Conservation (phyloP, 805 yeast genomes). For the Candida insectalens region DNA sequence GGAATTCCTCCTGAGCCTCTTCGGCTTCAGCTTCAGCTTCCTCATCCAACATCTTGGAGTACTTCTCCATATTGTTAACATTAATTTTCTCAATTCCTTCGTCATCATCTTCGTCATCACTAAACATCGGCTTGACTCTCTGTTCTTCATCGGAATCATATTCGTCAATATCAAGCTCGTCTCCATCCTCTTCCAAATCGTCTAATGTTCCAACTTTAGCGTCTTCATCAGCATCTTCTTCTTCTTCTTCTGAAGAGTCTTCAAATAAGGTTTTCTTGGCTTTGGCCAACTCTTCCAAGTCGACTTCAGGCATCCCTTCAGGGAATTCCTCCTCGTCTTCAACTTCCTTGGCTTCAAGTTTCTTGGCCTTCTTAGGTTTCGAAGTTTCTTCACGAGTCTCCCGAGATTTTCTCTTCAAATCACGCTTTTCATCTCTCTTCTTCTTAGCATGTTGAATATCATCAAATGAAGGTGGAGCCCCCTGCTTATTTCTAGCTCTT, state of each 20-base stretch:
- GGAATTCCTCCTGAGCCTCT: conserved; percentile 52
- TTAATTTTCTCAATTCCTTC: conserved; percentile 63
- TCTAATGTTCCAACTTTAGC: conserved; percentile 23
- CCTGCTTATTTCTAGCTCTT: conserved; percentile 87
- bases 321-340: conserved; percentile 31
- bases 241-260: conserved; percentile 59
- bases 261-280: conserved; percentile 73
- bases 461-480: conserved; percentile 81
- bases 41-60: conserved; percentile 58
- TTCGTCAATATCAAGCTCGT: conserved; percentile 26
- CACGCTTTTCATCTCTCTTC: conserved; percentile 28
- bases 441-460: conserved; percentile 49
- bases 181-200: conserved; percentile 14
- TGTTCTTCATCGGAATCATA: conserved; percentile 49
- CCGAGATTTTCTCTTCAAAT: conserved; percentile 14
- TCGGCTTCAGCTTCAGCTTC: conserved; percentile 47
- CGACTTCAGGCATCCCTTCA: conserved; percentile 53
- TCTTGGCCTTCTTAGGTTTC: conserved; percentile 9
- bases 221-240: conserved; percentile 35
- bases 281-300: conserved; percentile 51
- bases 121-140: conserved; percentile 63
- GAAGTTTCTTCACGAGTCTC: conserved; percentile 20
- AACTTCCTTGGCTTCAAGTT: conserved; percentile 17
- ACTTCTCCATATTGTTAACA: conserved; percentile 77
- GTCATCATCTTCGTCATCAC: conserved; percentile 60